These are phyloP conservation scores for Exobasidium cylindrosporum DNA, from an alignment of 1,284 basidiomycete genomes.

Conservation along the genomic window DNA sequence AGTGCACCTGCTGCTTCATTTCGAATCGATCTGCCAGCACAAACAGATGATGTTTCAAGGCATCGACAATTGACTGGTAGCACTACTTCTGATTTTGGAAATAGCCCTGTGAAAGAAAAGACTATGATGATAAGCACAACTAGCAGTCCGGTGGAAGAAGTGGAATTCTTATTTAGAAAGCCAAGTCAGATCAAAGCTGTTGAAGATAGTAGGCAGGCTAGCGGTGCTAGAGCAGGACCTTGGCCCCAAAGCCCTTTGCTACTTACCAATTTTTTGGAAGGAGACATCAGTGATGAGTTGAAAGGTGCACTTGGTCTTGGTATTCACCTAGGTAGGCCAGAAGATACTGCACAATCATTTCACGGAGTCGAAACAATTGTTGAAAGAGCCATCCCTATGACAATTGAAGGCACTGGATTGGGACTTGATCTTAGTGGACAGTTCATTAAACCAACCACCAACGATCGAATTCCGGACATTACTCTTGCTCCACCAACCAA, in stretches of 20 bases:
- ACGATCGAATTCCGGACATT: not conserved
- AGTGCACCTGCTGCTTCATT: not conserved
- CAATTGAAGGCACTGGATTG: not conserved
- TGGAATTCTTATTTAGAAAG: not conserved
- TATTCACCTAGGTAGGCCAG: not conserved
- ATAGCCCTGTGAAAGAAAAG: slow-evolving; percentile 1
- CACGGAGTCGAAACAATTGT: not conserved
- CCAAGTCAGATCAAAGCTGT: not conserved
- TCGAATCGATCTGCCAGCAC: not conserved
- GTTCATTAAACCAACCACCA: not conserved
- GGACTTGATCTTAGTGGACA: not conserved
- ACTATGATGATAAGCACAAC: slow-evolving; percentile 7
- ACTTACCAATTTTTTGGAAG: not conserved
- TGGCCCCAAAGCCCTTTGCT: slow-evolving; percentile 15
- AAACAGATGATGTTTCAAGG: slow-evolving; percentile 4
- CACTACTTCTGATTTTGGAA: slow-evolving; percentile 1
- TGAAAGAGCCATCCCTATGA: not conserved
- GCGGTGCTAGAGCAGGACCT: slow-evolving; percentile 6
- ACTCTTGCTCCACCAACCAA: not conserved
- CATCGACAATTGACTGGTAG: slow-evolving; percentile 9
- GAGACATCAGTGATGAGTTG: not conserved
- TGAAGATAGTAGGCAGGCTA: not conserved
- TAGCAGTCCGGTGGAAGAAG: not conserved
- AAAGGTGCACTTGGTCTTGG: not conserved
- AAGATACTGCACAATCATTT: not conserved